Base-by-base conservation (phyloP, 805 yeast genomes). In the Saccharomycopsis sp. region DNA sequence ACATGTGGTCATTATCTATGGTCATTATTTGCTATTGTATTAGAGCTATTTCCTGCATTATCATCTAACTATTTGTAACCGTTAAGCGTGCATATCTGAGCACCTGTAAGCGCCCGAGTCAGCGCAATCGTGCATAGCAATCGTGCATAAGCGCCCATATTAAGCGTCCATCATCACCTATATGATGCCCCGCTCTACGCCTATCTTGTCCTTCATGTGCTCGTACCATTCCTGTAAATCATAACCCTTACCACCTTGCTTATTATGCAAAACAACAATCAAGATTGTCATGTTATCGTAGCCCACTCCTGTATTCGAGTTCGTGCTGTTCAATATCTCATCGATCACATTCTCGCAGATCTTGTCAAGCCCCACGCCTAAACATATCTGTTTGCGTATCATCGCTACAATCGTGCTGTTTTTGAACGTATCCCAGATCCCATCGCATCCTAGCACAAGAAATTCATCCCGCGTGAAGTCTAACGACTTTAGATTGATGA, bases 231-330 rank as follows among this genome's bases (percentile, higher is more conserved):
- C 77, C 22, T 79, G 79, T 49, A 85, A 66, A 1, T 74, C 67
- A 54, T 73, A 74, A 2, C 67, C 70, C 2, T 67, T 67, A 0
- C 75, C 67, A 53, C 72, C 74, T 2, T 67, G 70, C 3, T 67
- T 67, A 38, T 75, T 75, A 66, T 86, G 89, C 42, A 85, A 67
- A 0, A 87, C 87, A 7, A 87, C 77, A 3, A 87, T 79, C n/a
- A 85, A 77, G 19, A 86, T 73, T 0, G 92, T 86, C 93, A 87
- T 87, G 66, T 87, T 87, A 69, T 87, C 96, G 65, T 85, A 87
- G 0, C 96, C 96, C 24, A 86, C 80, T 1, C 94, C 94, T 0
- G 93, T 87, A 34, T 79, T 76, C 41, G 86, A 83, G 63, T 85
- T 81, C 0, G 93, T 92, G 79, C 83, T 81, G 3, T 82, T 77